These are phyloP conservation scores for Leccinum truebloodii DNA, from an alignment of 768 basidiomycete species.

Conservation along the genomic window DNA sequence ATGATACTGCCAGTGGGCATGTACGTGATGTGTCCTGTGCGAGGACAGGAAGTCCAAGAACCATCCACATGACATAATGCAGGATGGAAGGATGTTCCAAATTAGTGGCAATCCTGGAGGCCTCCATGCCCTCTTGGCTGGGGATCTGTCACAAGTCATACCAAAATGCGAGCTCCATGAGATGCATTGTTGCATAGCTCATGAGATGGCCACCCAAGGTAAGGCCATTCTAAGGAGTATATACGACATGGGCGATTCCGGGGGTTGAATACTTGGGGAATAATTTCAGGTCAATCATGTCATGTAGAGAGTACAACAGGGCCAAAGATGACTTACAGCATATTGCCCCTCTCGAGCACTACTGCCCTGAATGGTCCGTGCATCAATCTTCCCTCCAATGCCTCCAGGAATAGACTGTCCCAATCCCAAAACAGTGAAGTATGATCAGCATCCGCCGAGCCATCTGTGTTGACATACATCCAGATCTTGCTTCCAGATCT, in stretches of 20 bases:
- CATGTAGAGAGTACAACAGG: too few relatives aligned
- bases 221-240: background rate
- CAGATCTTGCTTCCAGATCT: background rate
- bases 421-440: background rate
- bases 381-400: accelerated
- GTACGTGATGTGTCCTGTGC: background rate
- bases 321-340: background rate
- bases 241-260: background rate
- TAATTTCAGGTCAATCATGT: too few relatives aligned
- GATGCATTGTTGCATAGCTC: background rate
- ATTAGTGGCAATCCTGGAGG: background rate
- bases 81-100: background rate
- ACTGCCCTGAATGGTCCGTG: background rate
- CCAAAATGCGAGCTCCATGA: background rate
- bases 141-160: background rate
- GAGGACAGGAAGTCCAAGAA: background rate
- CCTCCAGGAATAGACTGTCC: background rate
- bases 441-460: accelerated
- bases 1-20: background rate
- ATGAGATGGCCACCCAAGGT: background rate
- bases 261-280: background rate
- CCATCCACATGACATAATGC: conserved; percentile 1
- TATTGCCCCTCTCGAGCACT: background rate
- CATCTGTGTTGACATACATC: background rate
- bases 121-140: background rate